A percentile compares a stretch with the other conserved stretches of the same genome.
phyloP scores from a whole-genome alignment of 2,329 filamentous ascomycete genomes.

The Sporothrix sp. region DNA sequence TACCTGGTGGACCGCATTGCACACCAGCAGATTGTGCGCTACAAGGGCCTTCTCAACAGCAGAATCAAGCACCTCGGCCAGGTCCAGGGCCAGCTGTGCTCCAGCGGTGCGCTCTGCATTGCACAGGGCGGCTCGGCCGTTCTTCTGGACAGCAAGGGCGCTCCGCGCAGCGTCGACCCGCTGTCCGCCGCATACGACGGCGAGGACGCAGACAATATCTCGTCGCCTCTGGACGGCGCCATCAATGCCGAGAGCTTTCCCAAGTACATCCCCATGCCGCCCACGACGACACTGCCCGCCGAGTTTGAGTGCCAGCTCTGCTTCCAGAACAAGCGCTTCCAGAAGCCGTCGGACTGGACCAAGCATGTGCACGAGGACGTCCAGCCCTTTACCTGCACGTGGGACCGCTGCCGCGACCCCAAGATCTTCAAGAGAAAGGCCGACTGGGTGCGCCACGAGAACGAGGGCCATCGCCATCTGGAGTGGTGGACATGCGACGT shows the following conservation, averaged over 20 bases:
- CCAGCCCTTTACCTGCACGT: slow-evolving; percentile 88
- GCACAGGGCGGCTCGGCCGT: slow-evolving; percentile 56
- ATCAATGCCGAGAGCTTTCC: slow-evolving; percentile 69
- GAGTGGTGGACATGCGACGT: slow-evolving; percentile 87
- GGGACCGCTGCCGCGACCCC: slow-evolving; percentile 68
- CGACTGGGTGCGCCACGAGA: slow-evolving; percentile 92
- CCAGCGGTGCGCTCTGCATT: slow-evolving; percentile 53
- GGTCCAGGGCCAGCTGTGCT: slow-evolving; percentile 46
- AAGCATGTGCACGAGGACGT: slow-evolving; percentile 94
- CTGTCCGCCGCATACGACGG: slow-evolving; percentile 43
- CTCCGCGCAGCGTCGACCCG: slow-evolving; percentile 49
- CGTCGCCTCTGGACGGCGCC: slow-evolving; percentile 54
- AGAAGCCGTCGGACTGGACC: slow-evolving; percentile 92
- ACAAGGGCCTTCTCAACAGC: slow-evolving; percentile 62
- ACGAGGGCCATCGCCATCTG: slow-evolving; percentile 78
- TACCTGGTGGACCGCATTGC: slow-evolving; percentile 73
- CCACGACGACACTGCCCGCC: slow-evolving; percentile 65
- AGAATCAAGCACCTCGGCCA: slow-evolving; percentile 60
- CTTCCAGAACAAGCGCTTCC: slow-evolving; percentile 74
- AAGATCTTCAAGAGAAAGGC: slow-evolving; percentile 94
- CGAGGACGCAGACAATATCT: slow-evolving; percentile 50
- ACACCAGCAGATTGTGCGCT: slow-evolving; percentile 68
- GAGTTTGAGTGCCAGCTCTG: slow-evolving; percentile 86
- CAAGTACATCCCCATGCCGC: slow-evolving; percentile 69
- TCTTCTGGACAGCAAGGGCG: slow-evolving; percentile 50